Evolutionary conservation across 148 eudicot species (phyloP), one percentile per base, ranked within the genome.

Genomic region (Talinum fruticosum): DNA sequence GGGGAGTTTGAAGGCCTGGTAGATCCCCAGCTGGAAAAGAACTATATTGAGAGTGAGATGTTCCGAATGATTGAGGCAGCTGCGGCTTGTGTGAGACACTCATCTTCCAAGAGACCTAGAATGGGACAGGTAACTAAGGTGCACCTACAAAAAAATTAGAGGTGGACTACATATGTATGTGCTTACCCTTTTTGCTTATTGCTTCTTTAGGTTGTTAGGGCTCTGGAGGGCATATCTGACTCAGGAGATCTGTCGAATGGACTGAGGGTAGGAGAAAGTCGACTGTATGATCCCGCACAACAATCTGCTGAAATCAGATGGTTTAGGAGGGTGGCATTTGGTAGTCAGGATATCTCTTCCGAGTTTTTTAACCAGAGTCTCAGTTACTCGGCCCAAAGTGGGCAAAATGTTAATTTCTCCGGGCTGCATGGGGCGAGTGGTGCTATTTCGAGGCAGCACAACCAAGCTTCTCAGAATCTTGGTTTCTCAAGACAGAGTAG

Each of bases 1-100:
- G 7, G 88, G 82, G 85, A 92, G 2, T 79, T 89, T 74, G 90
- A 83, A 61, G 73, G 69, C 1, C 73, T 95, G 79, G 93, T 83
- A 14, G 99, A 95, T 85, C 90, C 91, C 72, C 87, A 86, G 69
- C 94, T 95, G 62, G 92, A 82, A 77, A 83, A 74, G 35, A 85
- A 90, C 71, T 95, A 80, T 71, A 82, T 85, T 53, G 88, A 76
- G 45, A 76, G 70, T 59, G 96, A 93, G 84, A 83, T 95, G 92
- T 85, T 87, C 49, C 82, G 81, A 24, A 85, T 91, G 88, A 83
- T 91, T 67, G 93, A 95, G 86, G 93, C 90, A 76, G 99, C 99
- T 78, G 94, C 94, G 41, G 94, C 94, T 78, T 95, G 99, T 80
- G 96, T 92, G 67, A 90, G 97, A 72, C 93, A 95, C 80, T 91